Conservation (phyloP, 176 grass and related monocot species). For the Alopecurus myosuroides region DNA sequence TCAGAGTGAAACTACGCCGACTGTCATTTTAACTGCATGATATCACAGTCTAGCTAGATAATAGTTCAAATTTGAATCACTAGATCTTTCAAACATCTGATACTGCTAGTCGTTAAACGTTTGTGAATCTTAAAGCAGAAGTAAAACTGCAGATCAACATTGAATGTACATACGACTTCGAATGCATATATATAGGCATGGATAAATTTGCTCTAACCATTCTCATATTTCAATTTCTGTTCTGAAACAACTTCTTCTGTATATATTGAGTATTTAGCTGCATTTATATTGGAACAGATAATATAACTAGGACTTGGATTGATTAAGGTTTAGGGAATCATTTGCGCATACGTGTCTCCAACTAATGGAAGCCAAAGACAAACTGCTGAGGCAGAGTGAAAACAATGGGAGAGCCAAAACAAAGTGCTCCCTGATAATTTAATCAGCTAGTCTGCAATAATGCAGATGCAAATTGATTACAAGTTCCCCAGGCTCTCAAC, state of each 20-base stretch:
- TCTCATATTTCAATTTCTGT: background rate
- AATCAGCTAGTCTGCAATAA: conserved; percentile 13
- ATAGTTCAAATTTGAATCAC: background rate
- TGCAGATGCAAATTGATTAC: conserved; percentile 6
- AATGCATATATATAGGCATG: no score
- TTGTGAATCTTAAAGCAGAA: no score
- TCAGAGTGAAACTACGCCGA: background rate
- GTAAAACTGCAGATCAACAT: no score
- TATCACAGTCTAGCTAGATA: background rate
- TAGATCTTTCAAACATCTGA: background rate
- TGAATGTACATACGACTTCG: no score
- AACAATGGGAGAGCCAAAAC: conserved; percentile 31
- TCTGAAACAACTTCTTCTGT: background rate
- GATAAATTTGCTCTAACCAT: background rate
- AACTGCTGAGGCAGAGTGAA: conserved; percentile 29
- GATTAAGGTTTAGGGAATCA: conserved; percentile 23
- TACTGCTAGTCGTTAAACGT: no score
- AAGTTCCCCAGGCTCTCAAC: conserved; percentile 6
- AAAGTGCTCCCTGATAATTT: conserved; percentile 13
- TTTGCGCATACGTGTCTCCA: conserved; percentile 35
- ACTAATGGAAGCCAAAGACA: conserved; percentile 22
- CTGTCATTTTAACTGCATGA: background rate
- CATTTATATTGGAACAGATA: background rate
- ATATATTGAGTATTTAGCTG: background rate
- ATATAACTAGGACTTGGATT: background rate